Percentiles rank a stretch among this genome's conserved stretches.
These are phyloP conservation scores for Xerocomellus intermedius DNA, from an alignment of 768 basidiomycete genomes.

Conservation along the genomic window DNA sequence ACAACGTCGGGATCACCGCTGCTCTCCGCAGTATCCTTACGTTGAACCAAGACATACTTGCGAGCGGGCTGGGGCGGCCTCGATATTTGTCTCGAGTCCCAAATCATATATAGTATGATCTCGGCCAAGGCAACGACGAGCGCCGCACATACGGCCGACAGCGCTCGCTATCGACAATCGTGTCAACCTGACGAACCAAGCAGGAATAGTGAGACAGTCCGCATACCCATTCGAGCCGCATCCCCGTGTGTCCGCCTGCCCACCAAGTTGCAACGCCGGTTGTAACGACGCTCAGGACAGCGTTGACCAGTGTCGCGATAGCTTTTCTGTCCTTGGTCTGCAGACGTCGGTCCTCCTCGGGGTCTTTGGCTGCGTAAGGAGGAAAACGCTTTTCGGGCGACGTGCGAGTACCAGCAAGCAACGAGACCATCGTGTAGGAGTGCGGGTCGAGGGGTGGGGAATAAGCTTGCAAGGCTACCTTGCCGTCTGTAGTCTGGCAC, in stretches of 20 bases:
- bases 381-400: slow-evolving; percentile 75
- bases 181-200: slow-evolving; percentile 4
- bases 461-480: slow-evolving; percentile 35
- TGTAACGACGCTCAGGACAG: slow-evolving; percentile 63
- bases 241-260: slow-evolving; percentile 60
- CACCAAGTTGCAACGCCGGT: slow-evolving; percentile 72
- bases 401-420: slow-evolving; percentile 77
- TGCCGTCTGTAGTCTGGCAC: slow-evolving; percentile 56
- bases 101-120: slow-evolving; percentile 67
- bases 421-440: slow-evolving; percentile 66
- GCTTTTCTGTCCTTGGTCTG: slow-evolving; percentile 58
- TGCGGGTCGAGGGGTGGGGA: slow-evolving; percentile 48
- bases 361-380: slow-evolving; percentile 43
- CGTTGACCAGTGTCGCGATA: slow-evolving; percentile 70
- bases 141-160: slow-evolving; percentile 60
- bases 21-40: slow-evolving; percentile 8
- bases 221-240: slow-evolving; percentile 77
- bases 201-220: background rate
- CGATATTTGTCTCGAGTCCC: slow-evolving; percentile 51
- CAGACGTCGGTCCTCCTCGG: slow-evolving; percentile 46
- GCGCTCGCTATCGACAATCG: slow-evolving; percentile 44
- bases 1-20: background rate
- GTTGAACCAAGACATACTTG: background rate
- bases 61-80: slow-evolving; percentile 5
- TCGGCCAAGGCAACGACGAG: slow-evolving; percentile 71